A percentile compares a stretch with the other conserved stretches of the same genome.
These are phyloP conservation scores for Heritiera fomes DNA, from an alignment of 345 rosid species.

Conservation along the genomic window DNA sequence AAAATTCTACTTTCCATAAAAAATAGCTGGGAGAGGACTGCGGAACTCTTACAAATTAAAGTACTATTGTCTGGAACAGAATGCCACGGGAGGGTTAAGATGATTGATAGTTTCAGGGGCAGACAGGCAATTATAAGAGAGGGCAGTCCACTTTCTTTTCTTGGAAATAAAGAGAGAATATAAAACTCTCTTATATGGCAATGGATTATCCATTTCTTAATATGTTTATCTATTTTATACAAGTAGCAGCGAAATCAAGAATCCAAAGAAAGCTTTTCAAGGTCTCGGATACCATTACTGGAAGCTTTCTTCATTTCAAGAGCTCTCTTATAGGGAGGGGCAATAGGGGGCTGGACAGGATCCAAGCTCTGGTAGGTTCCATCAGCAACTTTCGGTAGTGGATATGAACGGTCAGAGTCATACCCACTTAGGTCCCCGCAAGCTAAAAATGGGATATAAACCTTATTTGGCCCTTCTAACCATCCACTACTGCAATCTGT, in stretches of 20 bases:
- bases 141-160: not conserved
- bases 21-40: too few relatives aligned
- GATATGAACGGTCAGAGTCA: constrained; percentile 94
- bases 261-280: constrained; percentile 55
- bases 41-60: not conserved
- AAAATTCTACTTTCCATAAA: not conserved
- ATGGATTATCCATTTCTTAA: constrained; percentile 24
- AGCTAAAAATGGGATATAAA: constrained; percentile 87
- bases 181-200: constrained; percentile 1
- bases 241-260: constrained; percentile 27
- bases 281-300: constrained; percentile 48
- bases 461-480: constrained; percentile 92
- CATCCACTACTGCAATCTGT: constrained; percentile 92
- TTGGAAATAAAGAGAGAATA: not conserved
- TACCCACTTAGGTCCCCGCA: constrained; percentile 87
- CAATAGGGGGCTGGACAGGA: constrained; percentile 90
- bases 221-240: constrained; percentile 20
- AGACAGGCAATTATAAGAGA: constrained; percentile 16
- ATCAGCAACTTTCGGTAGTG: constrained; percentile 69
- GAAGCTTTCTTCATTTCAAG: constrained; percentile 92
- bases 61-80: not conserved
- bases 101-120: constrained; percentile 13
- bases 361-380: constrained; percentile 81
- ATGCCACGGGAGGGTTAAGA: not conserved
- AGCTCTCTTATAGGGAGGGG: constrained; percentile 89